Conservation (phyloP, 176 grass and related monocot species). For the Cocos nucifera region DNA sequence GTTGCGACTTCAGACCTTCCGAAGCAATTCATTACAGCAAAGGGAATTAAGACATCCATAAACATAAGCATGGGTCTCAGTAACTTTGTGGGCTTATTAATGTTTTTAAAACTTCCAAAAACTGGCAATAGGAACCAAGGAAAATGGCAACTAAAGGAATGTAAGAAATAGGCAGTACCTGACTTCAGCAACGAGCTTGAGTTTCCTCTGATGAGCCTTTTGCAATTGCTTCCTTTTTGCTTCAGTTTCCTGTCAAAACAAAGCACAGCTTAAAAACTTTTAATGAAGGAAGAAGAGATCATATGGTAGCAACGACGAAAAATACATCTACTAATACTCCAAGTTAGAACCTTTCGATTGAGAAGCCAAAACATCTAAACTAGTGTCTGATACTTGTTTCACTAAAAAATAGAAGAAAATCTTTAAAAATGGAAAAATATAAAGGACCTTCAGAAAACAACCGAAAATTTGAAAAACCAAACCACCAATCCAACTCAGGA, state of each 20-base stretch:
- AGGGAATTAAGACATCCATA: too few relatives aligned
- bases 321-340: too few relatives aligned
- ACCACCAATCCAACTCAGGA: too few relatives aligned
- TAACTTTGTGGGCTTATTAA: too few relatives aligned
- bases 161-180: slow-evolving; percentile 21
- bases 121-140: too few relatives aligned
- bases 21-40: too few relatives aligned
- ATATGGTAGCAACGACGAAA: too few relatives aligned
- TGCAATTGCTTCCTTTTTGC: slow-evolving; percentile 41
- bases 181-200: slow-evolving; percentile 52
- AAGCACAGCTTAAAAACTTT: slow-evolving; percentile 12
- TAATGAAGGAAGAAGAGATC: not conserved
- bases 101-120: too few relatives aligned
- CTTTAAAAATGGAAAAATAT: not conserved
- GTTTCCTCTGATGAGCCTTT: slow-evolving; percentile 28
- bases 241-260: slow-evolving; percentile 42
- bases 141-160: not conserved
- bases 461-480: not conserved
- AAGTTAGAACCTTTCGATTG: too few relatives aligned
- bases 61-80: too few relatives aligned
- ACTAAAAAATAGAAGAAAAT: not conserved
- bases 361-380: not conserved
- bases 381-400: not conserved
- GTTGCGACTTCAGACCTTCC: not conserved
- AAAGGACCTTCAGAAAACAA: not conserved